Evolutionary conservation across 2,329 filamentous ascomycete species (phyloP).

Genomic region (Colletotrichum kahawae): DNA sequence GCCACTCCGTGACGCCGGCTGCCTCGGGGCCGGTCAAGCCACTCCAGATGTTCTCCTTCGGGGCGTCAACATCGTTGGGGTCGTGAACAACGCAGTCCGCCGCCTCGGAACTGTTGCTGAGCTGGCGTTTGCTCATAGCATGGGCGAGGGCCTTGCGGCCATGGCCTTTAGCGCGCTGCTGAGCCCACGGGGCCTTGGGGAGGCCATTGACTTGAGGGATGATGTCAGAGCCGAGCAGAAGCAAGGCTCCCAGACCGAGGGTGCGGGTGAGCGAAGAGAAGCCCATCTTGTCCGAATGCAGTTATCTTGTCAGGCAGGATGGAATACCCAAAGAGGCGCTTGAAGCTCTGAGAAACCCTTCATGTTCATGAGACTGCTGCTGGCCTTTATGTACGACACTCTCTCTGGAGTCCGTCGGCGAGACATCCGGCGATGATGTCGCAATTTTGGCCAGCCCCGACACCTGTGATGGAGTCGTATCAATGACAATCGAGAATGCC

Average conservation of each 20-base stretch:
- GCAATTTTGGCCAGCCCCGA: background rate
- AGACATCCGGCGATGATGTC: background rate
- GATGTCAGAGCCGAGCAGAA: background rate
- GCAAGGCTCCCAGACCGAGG: background rate
- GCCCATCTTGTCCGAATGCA: background rate
- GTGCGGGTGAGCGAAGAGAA: background rate
- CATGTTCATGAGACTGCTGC: too few species aligned
- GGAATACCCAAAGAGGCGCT: background rate
- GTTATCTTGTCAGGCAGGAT: background rate
- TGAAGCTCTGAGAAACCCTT: background rate
- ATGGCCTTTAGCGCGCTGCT: slow-evolving; percentile 12
- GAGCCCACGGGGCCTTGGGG: slow-evolving; percentile 8
- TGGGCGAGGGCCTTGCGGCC: slow-evolving; percentile 9
- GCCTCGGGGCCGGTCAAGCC: slow-evolving; percentile 42
- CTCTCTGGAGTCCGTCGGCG: accelerated
- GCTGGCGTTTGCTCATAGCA: slow-evolving; percentile 2
- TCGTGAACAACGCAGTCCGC: background rate
- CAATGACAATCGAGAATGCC: background rate
- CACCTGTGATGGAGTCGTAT: background rate
- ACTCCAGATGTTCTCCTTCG: slow-evolving; percentile 46
- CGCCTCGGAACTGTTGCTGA: background rate
- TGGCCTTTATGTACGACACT: background rate
- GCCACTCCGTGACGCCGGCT: slow-evolving; percentile 41
- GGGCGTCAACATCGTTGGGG: slow-evolving; percentile 32
- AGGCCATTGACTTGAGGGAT: background rate